Percentiles rank a stretch among this genome's conserved stretches.
These are phyloP conservation scores for Fusarium citri DNA, from an alignment of 2,329 filamentous ascomycete genomes.

Conservation along the genomic window DNA sequence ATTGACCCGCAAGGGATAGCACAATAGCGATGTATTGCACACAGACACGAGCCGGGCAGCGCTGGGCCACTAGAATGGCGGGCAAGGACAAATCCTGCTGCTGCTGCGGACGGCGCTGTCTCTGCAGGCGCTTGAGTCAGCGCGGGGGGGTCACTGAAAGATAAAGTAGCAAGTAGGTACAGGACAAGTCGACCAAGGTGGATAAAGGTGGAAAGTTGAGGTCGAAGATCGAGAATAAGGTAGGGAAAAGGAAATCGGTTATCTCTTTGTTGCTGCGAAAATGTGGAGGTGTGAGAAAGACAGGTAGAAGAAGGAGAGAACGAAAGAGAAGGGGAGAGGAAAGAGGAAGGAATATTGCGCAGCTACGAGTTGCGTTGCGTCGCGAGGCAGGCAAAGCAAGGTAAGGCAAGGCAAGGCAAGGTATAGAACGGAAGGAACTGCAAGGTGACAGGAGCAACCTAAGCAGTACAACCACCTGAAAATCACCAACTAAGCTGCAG, in stretches of 20 bases:
- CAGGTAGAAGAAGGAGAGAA: constrained; percentile 27
- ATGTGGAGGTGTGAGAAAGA: constrained; percentile 31
- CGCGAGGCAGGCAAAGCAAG: constrained; percentile 10
- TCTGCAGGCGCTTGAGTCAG: constrained; percentile 38
- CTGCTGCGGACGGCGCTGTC: constrained; percentile 36
- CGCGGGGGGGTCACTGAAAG: constrained; percentile 14
- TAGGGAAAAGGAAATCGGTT: constrained; percentile 19
- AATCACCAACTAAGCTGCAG: constrained; percentile 29
- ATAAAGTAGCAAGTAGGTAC: neutral
- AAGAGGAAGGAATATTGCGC: constrained; percentile 28
- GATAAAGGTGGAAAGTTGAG: constrained; percentile 7
- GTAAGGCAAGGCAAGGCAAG: constrained; percentile 5
- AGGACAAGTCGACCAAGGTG: constrained; percentile 15
- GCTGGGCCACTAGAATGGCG: constrained; percentile 41
- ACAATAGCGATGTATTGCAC: constrained; percentile 17
- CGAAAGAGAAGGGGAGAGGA: constrained; percentile 34
- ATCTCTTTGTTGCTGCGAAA: constrained; percentile 32
- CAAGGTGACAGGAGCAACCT: constrained; percentile 3
- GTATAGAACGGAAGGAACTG: constrained; percentile 16
- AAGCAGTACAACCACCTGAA: constrained; percentile 33
- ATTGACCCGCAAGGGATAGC: constrained; percentile 27
- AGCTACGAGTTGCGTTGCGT: constrained; percentile 7
- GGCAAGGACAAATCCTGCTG: constrained; percentile 41
- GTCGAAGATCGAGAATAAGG: constrained; percentile 19
- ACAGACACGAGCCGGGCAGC: constrained; percentile 39